phyloP scores from a whole-genome alignment of 345 rosid genomes.

The Hirschfeldia incana region DNA sequence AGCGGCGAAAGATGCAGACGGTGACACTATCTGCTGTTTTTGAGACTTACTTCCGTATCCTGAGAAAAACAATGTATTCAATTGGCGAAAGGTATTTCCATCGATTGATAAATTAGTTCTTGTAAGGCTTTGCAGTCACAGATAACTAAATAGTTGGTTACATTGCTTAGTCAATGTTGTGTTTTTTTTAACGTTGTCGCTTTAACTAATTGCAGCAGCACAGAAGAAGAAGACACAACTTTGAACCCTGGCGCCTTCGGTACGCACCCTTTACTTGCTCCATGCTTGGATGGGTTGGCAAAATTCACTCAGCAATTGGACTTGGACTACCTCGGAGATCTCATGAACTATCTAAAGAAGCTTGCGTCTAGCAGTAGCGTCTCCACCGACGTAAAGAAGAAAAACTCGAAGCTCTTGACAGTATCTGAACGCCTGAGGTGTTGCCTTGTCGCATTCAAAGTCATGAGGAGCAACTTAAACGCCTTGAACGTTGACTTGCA shows the following conservation, averaged over 20 bases:
- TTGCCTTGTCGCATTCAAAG: slow-evolving; percentile 93
- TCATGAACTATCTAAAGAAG: slow-evolving; percentile 79
- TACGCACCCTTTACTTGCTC: slow-evolving; percentile 69
- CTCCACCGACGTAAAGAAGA: slow-evolving; percentile 42
- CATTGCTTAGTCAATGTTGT: neutral
- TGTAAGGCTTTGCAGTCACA: slow-evolving; percentile 5
- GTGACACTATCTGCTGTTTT: slow-evolving; percentile 84
- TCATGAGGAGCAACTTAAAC: slow-evolving; percentile 91
- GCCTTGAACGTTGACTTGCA: slow-evolving; percentile 96
- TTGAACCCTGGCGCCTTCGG: slow-evolving; percentile 42
- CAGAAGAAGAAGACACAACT: slow-evolving; percentile 40
- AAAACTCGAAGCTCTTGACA: slow-evolving; percentile 44
- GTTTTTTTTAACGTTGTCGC: neutral
- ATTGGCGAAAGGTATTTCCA: slow-evolving; percentile 52
- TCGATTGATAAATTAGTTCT: neutral
- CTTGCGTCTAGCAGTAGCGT: slow-evolving; percentile 64
- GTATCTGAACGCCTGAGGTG: slow-evolving; percentile 80
- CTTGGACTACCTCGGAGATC: slow-evolving; percentile 85
- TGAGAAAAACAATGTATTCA: slow-evolving; percentile 67
- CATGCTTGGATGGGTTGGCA: slow-evolving; percentile 84
- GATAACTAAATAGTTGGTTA: slow-evolving; percentile 3
- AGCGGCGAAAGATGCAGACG: slow-evolving; percentile 59
- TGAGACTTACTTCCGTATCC: slow-evolving; percentile 86
- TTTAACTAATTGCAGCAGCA: slow-evolving; percentile 43
- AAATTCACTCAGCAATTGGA: slow-evolving; percentile 86